These are phyloP conservation scores for Trametes polyzona DNA, from an alignment of 1,284 basidiomycete species.

Conservation along the genomic window DNA sequence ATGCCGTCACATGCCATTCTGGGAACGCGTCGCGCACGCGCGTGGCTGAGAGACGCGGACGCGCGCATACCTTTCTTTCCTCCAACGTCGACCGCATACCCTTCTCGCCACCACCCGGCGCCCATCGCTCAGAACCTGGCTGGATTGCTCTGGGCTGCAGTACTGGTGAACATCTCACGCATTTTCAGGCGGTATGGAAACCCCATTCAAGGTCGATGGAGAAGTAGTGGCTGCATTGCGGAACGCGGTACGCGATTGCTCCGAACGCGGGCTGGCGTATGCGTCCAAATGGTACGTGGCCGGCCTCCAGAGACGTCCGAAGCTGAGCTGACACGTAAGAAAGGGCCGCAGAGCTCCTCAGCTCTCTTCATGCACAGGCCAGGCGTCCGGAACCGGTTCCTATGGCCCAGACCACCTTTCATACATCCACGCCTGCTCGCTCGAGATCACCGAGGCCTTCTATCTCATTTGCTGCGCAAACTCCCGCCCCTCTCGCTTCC, in stretches of 20 bases:
- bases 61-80: background rate
- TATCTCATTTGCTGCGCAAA: slow-evolving; percentile 39
- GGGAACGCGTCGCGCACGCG: slow-evolving; percentile 15
- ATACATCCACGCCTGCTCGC: slow-evolving; percentile 55
- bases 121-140: background rate
- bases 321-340: slow-evolving; percentile 13
- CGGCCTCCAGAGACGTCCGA: slow-evolving; percentile 7
- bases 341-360: slow-evolving; percentile 74
- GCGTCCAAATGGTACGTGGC: slow-evolving; percentile 74
- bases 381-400: slow-evolving; percentile 24
- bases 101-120: background rate
- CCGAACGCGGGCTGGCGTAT: slow-evolving; percentile 39
- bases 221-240: slow-evolving; percentile 51
- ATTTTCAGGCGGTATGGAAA: slow-evolving; percentile 9
- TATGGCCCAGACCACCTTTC: slow-evolving; percentile 34
- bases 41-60: slow-evolving; percentile 6
- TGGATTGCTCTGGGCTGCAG: background rate
- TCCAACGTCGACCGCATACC: background rate
- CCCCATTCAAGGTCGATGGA: slow-evolving; percentile 28
- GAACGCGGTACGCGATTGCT: slow-evolving; percentile 54
- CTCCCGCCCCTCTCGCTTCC: slow-evolving; percentile 36
- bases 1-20: background rate
- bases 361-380: slow-evolving; percentile 59
- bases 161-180: background rate
- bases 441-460: slow-evolving; percentile 44